Percentiles rank a stretch among this genome's conserved stretches.
Evolutionary conservation across 345 rosid species (phyloP).

Genomic region (Capsella bursapastoris): DNA sequence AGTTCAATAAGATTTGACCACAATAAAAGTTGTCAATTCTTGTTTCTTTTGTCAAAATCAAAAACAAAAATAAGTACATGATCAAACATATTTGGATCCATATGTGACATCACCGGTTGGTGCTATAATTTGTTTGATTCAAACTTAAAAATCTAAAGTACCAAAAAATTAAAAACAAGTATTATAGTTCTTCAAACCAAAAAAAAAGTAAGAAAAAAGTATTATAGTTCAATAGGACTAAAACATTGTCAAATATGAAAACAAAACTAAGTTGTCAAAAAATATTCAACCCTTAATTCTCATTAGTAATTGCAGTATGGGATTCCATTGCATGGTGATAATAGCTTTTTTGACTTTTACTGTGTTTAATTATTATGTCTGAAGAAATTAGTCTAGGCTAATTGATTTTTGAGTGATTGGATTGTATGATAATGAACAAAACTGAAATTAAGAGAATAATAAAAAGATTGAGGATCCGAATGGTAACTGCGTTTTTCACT

Average conservation of each 20-base stretch:
- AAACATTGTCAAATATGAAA: not conserved
- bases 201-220: too few species aligned
- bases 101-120: not conserved
- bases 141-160: not conserved
- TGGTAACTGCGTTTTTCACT: too few species aligned
- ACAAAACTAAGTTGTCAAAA: not conserved
- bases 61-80: too few species aligned
- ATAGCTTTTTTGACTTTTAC: not conserved
- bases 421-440: not conserved
- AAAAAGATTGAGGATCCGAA: too few species aligned
- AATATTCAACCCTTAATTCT: not conserved
- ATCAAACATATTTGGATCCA: not conserved
- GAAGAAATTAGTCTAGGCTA: not conserved
- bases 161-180: not conserved
- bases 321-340: conserved; percentile 12
- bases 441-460: not conserved
- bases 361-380: conserved; percentile 12
- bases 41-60: too few species aligned
- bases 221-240: not conserved
- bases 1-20: too few species aligned
- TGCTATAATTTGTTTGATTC: not conserved
- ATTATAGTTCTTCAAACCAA: too few species aligned
- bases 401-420: conserved; percentile 4
- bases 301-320: conserved; percentile 4
- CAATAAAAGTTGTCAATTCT: too few species aligned